Conservation (phyloP, 2,329 filamentous ascomycete species). For the Sporothrix schenckii region DNA sequence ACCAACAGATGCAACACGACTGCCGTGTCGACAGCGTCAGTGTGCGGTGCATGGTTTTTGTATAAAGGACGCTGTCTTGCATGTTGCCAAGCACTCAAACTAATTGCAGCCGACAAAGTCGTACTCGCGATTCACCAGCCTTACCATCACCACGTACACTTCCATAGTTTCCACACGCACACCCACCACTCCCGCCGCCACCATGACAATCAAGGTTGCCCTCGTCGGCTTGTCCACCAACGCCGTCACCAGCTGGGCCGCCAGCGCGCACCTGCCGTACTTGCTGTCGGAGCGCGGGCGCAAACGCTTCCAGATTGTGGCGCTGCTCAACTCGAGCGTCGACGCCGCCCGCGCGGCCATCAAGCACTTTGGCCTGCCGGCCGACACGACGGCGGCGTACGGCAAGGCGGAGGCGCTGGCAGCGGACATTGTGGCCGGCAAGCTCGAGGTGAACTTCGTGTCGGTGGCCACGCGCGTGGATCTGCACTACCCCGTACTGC, state of each 20-base stretch:
- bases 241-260: constrained; percentile 31
- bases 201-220: constrained; percentile 31
- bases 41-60: not conserved
- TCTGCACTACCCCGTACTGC: constrained; percentile 51
- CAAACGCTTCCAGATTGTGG: constrained; percentile 53
- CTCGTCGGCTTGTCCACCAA: constrained; percentile 34
- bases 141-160: not conserved
- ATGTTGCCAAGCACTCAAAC: not conserved
- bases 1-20: not conserved
- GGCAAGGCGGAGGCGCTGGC: constrained; percentile 55
- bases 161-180: not conserved
- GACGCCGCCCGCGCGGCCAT: constrained; percentile 49
- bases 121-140: not conserved
- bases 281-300: constrained; percentile 53
- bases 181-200: not conserved
- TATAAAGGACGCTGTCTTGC: not conserved
- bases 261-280: constrained; percentile 60
- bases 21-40: not conserved
- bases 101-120: not conserved
- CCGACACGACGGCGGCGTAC: constrained; percentile 48
- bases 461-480: constrained; percentile 59
- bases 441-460: constrained; percentile 57
- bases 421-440: constrained; percentile 49
- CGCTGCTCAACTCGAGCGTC: constrained; percentile 55
- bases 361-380: constrained; percentile 47